Conservation (phyloP, 2,329 filamentous ascomycete genomes). For the Aspergillus alliaceus region DNA sequence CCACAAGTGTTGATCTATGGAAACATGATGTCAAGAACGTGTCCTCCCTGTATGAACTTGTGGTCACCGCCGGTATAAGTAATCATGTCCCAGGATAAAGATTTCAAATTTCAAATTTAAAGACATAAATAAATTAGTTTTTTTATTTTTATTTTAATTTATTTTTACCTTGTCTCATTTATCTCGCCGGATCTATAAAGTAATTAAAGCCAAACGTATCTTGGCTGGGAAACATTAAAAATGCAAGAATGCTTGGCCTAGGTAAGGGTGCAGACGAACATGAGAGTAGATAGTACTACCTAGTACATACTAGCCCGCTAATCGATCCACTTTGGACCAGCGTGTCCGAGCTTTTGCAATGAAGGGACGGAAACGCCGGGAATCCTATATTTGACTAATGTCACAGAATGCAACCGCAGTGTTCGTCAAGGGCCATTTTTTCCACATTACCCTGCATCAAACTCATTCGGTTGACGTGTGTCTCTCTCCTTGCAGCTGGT, state of each 20-base stretch:
- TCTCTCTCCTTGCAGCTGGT: background rate
- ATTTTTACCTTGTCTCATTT: no score
- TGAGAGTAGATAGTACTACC: no score
- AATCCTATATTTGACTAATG: background rate
- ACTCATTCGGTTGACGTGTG: background rate
- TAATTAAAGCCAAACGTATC: background rate
- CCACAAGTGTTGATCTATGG: constrained; percentile 5
- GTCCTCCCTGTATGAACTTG: background rate
- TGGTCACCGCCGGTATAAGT: background rate
- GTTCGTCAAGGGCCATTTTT: background rate
- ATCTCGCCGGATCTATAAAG: no score
- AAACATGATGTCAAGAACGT: constrained; percentile 12
- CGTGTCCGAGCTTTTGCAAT: background rate
- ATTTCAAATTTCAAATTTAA: no score
- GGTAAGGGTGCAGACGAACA: constrained; percentile 13
- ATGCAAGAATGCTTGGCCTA: constrained; percentile 22
- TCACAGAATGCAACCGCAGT: background rate
- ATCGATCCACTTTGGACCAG: background rate
- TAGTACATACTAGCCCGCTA: no score
- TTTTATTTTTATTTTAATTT: no score
- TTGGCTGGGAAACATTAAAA: constrained; percentile 8
- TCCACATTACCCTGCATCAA: background rate
- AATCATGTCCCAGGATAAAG: background rate
- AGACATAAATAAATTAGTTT: no score
- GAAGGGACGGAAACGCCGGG: background rate